Conservation (phyloP, 257 asterid species). For the Primulina eburnea region DNA sequence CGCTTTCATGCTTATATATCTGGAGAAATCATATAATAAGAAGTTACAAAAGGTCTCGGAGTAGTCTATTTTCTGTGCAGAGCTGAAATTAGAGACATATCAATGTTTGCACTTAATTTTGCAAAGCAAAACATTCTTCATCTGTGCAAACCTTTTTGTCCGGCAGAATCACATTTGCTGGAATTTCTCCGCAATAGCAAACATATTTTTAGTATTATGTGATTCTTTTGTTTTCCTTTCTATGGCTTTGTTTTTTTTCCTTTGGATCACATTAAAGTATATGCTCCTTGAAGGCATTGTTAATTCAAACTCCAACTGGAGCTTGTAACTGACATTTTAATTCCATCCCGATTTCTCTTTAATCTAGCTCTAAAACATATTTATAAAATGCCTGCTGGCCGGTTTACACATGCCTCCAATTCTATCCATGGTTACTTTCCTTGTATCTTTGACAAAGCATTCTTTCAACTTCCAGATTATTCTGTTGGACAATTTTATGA, state of each 20-base stretch:
- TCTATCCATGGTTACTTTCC: not conserved
- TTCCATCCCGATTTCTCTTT: not conserved
- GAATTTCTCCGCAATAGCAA: not conserved
- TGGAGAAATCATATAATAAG: not conserved
- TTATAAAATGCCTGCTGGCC: not conserved
- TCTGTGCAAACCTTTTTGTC: not conserved
- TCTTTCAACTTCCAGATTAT: slow-evolving; percentile 53
- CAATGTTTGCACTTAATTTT: not conserved
- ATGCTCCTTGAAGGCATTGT: not conserved
- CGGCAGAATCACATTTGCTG: not conserved
- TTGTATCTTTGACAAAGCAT: slow-evolving; percentile 7
- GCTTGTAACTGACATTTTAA: not conserved
- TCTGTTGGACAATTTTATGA: slow-evolving; percentile 83
- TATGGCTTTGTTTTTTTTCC: not conserved
- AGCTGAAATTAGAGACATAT: not conserved
- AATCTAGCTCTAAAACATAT: not conserved
- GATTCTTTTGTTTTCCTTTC: not conserved
- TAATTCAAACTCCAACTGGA: not conserved
- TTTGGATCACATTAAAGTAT: not conserved
- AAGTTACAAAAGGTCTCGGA: not conserved
- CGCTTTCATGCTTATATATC: not conserved
- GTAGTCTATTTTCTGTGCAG: not conserved
- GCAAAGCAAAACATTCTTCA: not conserved
- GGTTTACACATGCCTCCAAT: not conserved
- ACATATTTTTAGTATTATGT: not conserved